Evolutionary conservation across 257 asterid species (phyloP), one percentile per base, ranked within the genome.

Genomic region (Eucommia ulmoides): DNA sequence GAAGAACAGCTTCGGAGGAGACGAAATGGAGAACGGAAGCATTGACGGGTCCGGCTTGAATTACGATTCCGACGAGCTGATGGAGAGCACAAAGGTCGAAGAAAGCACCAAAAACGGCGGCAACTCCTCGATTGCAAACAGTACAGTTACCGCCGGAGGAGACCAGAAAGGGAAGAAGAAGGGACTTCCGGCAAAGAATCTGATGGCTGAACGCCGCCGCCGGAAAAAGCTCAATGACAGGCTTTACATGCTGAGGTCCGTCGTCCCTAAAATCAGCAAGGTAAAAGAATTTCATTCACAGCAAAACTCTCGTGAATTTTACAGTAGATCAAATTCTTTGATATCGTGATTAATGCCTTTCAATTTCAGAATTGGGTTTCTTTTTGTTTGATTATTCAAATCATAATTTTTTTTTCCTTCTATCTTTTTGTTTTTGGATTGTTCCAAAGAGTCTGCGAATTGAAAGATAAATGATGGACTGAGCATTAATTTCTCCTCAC

Each of bases 181-280:
- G 59, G 98, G 98, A 19, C 78, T 70, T 24, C 96, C 98, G 45
- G 98, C 96, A 1, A 91, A 91, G 82, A 86, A 83, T 62, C 55
- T 86, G 78, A 91, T 86, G 98, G 96, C 98, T 0, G 98, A 91
- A 45, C 63, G 98, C 49, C 86, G 98, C 33, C 78, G 98, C 51
- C 55, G 98, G 68, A 80, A 91, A 78, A 91, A 91, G 75, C 98
- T 91, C 56, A 91, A 91, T 66, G 98, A 91, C 65, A 73, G 96
- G 66, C 93, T 91, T 19, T 81, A 86, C 92, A 76, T 75, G 92
- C 65, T 89, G 61, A 74, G 94, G 70, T 85, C 94, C 20, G 93
- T 85, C n/a, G 96, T 85, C 51, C 94, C 96, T 19, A 89, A 86
- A 65, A 89, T 89, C 63, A 89, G 96, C 76, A 89, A 85, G 96